A percentile compares a stretch with the other conserved stretches of the same genome.
These are phyloP conservation scores for Daldinia sp. DNA, from an alignment of 2,329 filamentous ascomycete species.

Conservation along the genomic window DNA sequence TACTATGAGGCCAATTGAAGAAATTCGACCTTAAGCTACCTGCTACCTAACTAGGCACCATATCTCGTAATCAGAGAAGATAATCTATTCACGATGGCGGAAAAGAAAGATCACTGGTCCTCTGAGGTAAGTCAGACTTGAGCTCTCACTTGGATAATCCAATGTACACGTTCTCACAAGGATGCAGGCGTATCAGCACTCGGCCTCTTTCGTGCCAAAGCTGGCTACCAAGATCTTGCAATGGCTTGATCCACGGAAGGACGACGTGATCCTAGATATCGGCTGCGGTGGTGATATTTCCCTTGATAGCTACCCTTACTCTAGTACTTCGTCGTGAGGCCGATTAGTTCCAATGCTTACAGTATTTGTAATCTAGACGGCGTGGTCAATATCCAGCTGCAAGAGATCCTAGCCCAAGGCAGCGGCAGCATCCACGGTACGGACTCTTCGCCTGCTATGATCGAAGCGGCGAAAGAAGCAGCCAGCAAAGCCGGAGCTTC, in stretches of 20 bases:
- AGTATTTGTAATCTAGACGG: conserved; percentile 56
- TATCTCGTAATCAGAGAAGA: background rate
- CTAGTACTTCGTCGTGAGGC: background rate
- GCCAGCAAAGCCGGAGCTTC: conserved; percentile 47
- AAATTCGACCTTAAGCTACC: background rate
- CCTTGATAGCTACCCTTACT: background rate
- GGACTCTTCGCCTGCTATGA: conserved; percentile 68
- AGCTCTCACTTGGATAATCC: background rate
- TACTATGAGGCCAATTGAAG: background rate
- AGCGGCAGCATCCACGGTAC: conserved; percentile 62
- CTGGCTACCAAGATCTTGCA: conserved; percentile 64
- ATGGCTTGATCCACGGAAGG: conserved; percentile 65
- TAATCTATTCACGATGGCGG: conserved; percentile 37
- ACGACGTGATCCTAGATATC: conserved; percentile 68
- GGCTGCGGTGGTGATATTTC: conserved; percentile 65
- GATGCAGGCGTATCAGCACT: conserved; percentile 63
- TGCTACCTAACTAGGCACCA: too few species aligned
- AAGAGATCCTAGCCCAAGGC: conserved; percentile 55
- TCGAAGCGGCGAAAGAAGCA: conserved; percentile 57
- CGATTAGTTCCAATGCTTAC: background rate
- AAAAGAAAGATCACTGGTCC: conserved; percentile 51
- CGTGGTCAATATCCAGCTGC: conserved; percentile 64
- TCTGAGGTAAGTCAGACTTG: conserved; percentile 46
- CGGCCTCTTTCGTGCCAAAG: conserved; percentile 71
- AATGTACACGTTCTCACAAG: conserved; percentile 2